phyloP scores from a whole-genome alignment of 768 basidiomycete species.

The Tephrocybe sp. region DNA sequence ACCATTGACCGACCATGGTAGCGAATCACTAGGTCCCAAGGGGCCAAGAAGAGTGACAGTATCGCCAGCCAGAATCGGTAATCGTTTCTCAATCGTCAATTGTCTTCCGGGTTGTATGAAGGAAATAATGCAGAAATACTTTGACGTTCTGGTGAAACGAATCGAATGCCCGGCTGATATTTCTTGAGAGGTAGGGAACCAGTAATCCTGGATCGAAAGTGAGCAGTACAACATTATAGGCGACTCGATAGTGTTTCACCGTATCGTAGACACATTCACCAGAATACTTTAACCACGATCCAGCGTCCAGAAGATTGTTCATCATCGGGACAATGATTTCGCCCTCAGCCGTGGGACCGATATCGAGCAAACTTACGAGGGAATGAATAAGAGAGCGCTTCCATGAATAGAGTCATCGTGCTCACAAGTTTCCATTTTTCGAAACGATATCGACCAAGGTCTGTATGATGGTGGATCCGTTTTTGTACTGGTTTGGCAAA shows the following conservation, averaged over 20 bases:
- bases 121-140: constrained; percentile 50
- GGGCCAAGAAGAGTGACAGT: constrained; percentile 36
- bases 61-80: constrained; percentile 47
- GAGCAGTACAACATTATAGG: background rate
- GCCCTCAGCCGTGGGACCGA: constrained; percentile 57
- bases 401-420: background rate
- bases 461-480: constrained; percentile 47
- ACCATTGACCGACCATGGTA: constrained; percentile 31
- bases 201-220: constrained; percentile 37
- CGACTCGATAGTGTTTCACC: constrained; percentile 27
- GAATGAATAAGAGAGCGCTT: background rate
- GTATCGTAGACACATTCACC: constrained; percentile 55
- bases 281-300: constrained; percentile 48
- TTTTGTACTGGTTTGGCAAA: constrained; percentile 43
- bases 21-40: constrained; percentile 7
- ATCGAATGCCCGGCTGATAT: constrained; percentile 26
- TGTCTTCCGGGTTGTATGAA: constrained; percentile 33
- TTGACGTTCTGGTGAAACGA: constrained; percentile 49
- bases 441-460: constrained; percentile 57
- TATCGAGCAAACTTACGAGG: constrained; percentile 42
- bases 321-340: constrained; percentile 49
- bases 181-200: constrained; percentile 46
- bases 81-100: constrained; percentile 31
- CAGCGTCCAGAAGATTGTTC: constrained; percentile 48
- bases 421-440: constrained; percentile 64